A percentile compares a stretch with the other conserved stretches of the same genome.
Evolutionary conservation across 768 basidiomycete species (phyloP).

Genomic region (Mycena indigotica): DNA sequence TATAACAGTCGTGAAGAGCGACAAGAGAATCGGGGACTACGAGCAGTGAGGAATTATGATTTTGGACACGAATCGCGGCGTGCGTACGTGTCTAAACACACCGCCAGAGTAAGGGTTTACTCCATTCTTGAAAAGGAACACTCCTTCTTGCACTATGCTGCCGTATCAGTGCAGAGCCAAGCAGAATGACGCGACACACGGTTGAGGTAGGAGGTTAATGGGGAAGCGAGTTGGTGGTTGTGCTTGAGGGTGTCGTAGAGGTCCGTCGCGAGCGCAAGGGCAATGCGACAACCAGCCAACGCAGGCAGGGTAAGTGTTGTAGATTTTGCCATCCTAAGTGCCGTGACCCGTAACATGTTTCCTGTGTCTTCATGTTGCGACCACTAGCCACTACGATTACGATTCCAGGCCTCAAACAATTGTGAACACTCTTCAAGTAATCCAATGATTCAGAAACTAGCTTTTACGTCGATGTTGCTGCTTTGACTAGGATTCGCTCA

Average conservation of each 20-base stretch:
- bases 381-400: too few species aligned
- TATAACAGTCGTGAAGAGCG: constrained; percentile 71
- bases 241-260: constrained; percentile 57
- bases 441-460: too few species aligned
- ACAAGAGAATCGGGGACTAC: constrained; percentile 81
- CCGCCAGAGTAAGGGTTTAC: constrained; percentile 88
- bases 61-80: background rate
- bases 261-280: constrained; percentile 50
- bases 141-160: constrained; percentile 80
- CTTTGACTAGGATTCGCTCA: too few species aligned
- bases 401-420: too few species aligned
- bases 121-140: constrained; percentile 77
- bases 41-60: constrained; percentile 8
- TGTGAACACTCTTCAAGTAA: too few species aligned
- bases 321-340: too few species aligned
- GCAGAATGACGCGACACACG: constrained; percentile 50
- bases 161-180: constrained; percentile 17
- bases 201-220: constrained; percentile 76
- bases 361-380: too few species aligned
- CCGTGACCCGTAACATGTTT: too few species aligned
- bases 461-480: too few species aligned
- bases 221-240: constrained; percentile 79
- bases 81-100: constrained; percentile 78
- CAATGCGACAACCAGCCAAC: constrained; percentile 51
- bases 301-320: constrained; percentile 36